These are phyloP conservation scores for Neonectria punicea DNA, from an alignment of 2,329 filamentous ascomycete genomes.

Conservation along the genomic window DNA sequence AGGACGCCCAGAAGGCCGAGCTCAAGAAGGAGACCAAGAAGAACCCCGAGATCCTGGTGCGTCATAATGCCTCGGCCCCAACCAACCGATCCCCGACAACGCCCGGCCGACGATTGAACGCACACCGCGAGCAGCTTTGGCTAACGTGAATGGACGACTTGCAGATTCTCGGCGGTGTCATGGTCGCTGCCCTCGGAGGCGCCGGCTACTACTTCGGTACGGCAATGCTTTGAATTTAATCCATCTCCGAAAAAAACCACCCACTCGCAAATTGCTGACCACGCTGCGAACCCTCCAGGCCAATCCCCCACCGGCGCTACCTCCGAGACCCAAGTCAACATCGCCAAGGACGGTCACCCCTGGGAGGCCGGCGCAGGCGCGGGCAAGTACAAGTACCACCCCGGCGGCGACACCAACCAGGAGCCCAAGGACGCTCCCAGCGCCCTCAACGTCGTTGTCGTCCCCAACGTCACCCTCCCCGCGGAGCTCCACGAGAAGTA, in stretches of 20 bases:
- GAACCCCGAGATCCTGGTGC: constrained; percentile 59
- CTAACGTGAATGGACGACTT: constrained; percentile 31
- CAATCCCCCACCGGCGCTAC: constrained; percentile 85
- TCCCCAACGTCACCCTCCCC: constrained; percentile 92
- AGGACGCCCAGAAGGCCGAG: constrained; percentile 55
- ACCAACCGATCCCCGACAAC: constrained; percentile 15
- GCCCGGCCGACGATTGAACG: constrained; percentile 8
- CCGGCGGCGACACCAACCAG: constrained; percentile 81
- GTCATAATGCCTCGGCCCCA: constrained; percentile 48
- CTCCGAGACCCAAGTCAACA: constrained; percentile 81
- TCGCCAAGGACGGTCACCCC: constrained; percentile 84
- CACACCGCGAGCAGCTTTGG: constrained; percentile 16
- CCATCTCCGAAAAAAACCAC: constrained; percentile 1
- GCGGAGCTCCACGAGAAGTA: constrained; percentile 95
- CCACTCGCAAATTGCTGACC: constrained; percentile 35
- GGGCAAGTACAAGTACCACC: constrained; percentile 83
- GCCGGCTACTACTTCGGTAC: constrained; percentile 91
- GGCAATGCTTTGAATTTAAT: constrained; percentile 27
- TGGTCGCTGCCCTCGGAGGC: constrained; percentile 87
- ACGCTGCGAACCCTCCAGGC: constrained; percentile 58
- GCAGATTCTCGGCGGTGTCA: constrained; percentile 90
- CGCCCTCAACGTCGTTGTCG: constrained; percentile 92
- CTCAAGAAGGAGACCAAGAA: constrained; percentile 69
- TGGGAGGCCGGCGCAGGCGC: constrained; percentile 78
- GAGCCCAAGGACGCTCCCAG: constrained; percentile 90